Evolutionary conservation across 1,139 yeast genomes (phyloP).

Genomic region (Geotrichum phurueaensis): DNA sequence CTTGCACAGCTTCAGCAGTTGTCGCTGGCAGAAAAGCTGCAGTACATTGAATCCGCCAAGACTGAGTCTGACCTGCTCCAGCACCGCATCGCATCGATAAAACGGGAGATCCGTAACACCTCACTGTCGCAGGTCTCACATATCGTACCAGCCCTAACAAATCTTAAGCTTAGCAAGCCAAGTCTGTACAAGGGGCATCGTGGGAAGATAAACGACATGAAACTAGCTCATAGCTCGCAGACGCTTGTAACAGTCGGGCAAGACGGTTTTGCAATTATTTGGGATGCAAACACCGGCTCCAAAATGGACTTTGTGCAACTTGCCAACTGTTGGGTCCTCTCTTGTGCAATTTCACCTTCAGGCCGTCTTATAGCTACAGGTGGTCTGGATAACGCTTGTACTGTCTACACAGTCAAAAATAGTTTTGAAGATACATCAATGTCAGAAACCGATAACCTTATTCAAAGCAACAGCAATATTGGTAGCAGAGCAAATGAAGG

Average conservation of each 20-base stretch:
- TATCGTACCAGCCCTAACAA: neutral
- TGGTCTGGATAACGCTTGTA: constrained; percentile 74
- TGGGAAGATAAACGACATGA: constrained; percentile 62
- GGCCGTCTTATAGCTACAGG: constrained; percentile 68
- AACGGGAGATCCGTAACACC: constrained; percentile 23
- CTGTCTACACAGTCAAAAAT: constrained; percentile 50
- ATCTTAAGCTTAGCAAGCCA: constrained; percentile 9
- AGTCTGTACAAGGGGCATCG: constrained; percentile 60
- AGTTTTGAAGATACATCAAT: constrained; percentile 9
- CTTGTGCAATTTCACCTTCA: constrained; percentile 68
- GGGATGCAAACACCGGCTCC: constrained; percentile 74
- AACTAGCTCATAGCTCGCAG: constrained; percentile 61
- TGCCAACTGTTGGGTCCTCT: constrained; percentile 65
- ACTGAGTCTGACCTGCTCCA: constrained; percentile 25
- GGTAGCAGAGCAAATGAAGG: constrained; percentile 16
- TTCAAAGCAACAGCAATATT: constrained; percentile 3
- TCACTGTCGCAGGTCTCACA: constrained; percentile 8
- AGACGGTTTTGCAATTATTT: constrained; percentile 77
- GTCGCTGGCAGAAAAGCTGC: constrained; percentile 20
- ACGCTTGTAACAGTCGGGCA: constrained; percentile 69
- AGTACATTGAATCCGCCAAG: constrained; percentile 20
- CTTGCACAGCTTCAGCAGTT: constrained; percentile 22
- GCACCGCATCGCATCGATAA: constrained; percentile 20
- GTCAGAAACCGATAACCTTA: neutral
- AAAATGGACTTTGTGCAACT: constrained; percentile 59